Base-by-base conservation (phyloP, 768 basidiomycete genomes). In the Hygrophorus russula region DNA sequence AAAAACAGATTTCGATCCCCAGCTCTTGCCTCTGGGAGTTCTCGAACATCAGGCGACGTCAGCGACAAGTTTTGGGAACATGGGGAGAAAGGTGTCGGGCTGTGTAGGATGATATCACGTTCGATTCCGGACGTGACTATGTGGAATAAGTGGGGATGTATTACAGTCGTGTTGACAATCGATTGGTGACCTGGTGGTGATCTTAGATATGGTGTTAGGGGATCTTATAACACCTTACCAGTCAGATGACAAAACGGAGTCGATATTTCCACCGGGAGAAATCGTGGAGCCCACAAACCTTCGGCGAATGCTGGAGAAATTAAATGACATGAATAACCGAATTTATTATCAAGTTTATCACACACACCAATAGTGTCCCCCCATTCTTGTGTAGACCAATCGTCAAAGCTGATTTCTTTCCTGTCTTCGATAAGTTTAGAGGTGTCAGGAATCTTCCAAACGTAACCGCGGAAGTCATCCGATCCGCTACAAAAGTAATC, bases 381-480 rank as follows among this genome's bases (percentile, higher is more conserved):
- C 36, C 48, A 49, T 42, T 57, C 57, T 45, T 58, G 59, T 12
- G 54, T 55, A 12, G 53, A 49, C 79, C 82, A 79, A 41, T 73
- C 65, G 12, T 61, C 58, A 13, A 60, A 47, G 24, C 60, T 58
- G 36, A 84, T 57, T 36, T 70, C 65, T 39, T 59, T 56, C 34
- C 84, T 67, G 47, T 59, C 59, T 18, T 68, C 66, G 1, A 54
- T 46, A 36, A 86, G 65, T 12, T 62, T 59, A 8, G 51, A 45
- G 2, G 70, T 48, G 10, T 69, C 53, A 3, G 88, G 87, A 29
- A 91, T 64, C 50, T 72, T 75, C 88, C 88, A 91, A 17, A 87
- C 56, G 50, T 90, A 90, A 14, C 70, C 75, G 30, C 78, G 68
- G 55, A 89, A 90, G 57, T 90, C 84, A 55, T 91, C 88, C 9